Base-by-base conservation (phyloP, 495 filamentous ascomycete genomes). In the Copromyces sp. region DNA sequence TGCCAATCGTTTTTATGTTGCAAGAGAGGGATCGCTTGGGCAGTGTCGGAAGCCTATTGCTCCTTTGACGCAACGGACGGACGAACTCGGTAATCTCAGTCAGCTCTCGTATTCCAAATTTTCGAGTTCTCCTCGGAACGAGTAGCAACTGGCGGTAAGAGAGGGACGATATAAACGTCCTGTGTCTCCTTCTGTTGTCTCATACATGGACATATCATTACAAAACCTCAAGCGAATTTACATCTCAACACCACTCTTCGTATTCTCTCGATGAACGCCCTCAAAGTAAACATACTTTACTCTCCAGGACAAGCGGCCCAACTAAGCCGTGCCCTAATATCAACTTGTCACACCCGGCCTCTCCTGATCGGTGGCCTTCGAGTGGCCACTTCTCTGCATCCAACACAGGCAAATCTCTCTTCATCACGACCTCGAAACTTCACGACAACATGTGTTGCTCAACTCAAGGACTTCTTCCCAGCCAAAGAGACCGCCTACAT, bases 391-490 rank as follows among this genome's bases (percentile, higher is more conserved):
- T 61, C 45, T 8, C 40, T 71, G 39, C 75, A 72, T 35, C 71
- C 71, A 17, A 40, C 29, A 14, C 72, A 69, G 14, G 14, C 29
- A 35, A 65, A 70, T 3, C n/a, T 37, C 9, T 29, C 40, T n/a
- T 42, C 72, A 20, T 12, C 68, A 17, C 77, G 78, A 41, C 71
- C 78, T 37, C 75, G 75, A 39, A 37, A 40, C 47, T 86, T 86
- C 74, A 84, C 84, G 9, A 85, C 83, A 8, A 85, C 83, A 32
- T 77, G 77, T 0, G 44, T 71, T 69, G 74, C 73, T 17, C 80
- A 76, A 17, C 80, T 86, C 24, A 77, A 74, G 9, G 85, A 85
- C 39, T 83, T 86, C 80, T 86, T 86, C 73, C 85, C 85, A 1
- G 72, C 73, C 41, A 85, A 83, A 59, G 84, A 85, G 70, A 86